Evolutionary conservation across 495 filamentous ascomycete genomes (phyloP).

Genomic region (Neurospora pannonica): DNA sequence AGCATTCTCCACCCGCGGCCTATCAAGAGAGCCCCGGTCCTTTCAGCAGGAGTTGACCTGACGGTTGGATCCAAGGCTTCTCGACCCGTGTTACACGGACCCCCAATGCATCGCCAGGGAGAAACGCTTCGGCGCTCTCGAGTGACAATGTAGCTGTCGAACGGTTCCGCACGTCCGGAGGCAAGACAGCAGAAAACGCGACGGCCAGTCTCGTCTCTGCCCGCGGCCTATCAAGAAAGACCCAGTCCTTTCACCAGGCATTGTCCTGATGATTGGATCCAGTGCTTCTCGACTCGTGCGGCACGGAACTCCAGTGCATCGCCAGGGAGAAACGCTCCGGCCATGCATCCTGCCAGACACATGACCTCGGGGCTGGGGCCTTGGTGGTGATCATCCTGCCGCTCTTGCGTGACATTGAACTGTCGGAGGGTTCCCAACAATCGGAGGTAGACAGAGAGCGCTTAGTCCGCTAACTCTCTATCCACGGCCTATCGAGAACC

Average conservation of each 20-base stretch:
- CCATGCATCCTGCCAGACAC: background rate
- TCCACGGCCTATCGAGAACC: conserved; percentile 1
- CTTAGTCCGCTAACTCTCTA: background rate
- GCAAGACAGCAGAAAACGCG: background rate
- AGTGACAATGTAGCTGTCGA: background rate
- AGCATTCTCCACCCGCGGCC: background rate
- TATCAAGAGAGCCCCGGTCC: background rate
- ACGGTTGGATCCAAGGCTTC: background rate
- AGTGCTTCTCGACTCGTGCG: background rate
- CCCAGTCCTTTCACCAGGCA: background rate
- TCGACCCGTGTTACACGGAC: background rate
- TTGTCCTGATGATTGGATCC: background rate
- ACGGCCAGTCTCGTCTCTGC: background rate
- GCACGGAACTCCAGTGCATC: background rate
- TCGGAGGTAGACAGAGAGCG: background rate
- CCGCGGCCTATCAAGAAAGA: background rate
- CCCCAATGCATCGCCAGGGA: background rate
- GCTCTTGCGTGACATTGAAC: background rate
- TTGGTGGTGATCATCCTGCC: background rate
- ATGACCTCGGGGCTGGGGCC: background rate
- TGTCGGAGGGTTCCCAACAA: background rate
- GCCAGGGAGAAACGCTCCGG: background rate
- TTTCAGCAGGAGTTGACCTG: background rate
- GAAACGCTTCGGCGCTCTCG: background rate
- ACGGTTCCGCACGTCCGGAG: background rate